Base-by-base conservation (phyloP, 2,329 filamentous ascomycete genomes). In the Pseudovirgaria hyperparasitica region DNA sequence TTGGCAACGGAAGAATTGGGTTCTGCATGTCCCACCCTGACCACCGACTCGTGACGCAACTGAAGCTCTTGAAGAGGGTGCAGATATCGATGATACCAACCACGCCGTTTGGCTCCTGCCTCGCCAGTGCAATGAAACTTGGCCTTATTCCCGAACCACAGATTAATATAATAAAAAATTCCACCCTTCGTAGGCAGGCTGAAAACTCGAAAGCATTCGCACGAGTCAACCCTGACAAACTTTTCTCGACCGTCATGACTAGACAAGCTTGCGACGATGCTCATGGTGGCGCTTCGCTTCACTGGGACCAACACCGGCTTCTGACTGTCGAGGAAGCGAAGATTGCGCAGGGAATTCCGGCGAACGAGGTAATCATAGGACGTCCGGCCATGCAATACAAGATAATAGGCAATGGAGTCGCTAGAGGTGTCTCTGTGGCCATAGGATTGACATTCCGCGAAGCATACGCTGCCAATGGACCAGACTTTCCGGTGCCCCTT, bases 361-460 rank as follows among this genome's bases (percentile, higher is more conserved):
- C 87, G 29, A 37, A 72, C 5, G 82, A 87, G 31, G 65, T 86
- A 0, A 47, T 92, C 1, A 48, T 86, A 1, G 81, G 81, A 0
- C 41, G 28, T 0, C 47, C 63, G 0, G 7, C 19, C 0, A 55
- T 72, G 2, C 75, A 82, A 42, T 74, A 69, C 55, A 67, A 63
- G 29, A 70, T 82, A 12, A 60, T 86, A 0, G 82, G 82, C 0
- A 92, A 92, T 47, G 81, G 75, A 16, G 82, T 92, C 0, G 70
- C 80, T 3, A 59, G 80, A 6, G 67, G 71, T 14, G 67, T 82
- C 1, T 70, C 79, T 0, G 50, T 84, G 11, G 70, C 72, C 0
- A 46, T 85, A 2, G 82, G 82, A 0, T 42, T 80, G 4, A 58
- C 63, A 7, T 54, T 85, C 9, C 59, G 75, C 6, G 64, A 76